Evolutionary conservation across 345 rosid species (phyloP).

Genomic region (Salix brachista): DNA sequence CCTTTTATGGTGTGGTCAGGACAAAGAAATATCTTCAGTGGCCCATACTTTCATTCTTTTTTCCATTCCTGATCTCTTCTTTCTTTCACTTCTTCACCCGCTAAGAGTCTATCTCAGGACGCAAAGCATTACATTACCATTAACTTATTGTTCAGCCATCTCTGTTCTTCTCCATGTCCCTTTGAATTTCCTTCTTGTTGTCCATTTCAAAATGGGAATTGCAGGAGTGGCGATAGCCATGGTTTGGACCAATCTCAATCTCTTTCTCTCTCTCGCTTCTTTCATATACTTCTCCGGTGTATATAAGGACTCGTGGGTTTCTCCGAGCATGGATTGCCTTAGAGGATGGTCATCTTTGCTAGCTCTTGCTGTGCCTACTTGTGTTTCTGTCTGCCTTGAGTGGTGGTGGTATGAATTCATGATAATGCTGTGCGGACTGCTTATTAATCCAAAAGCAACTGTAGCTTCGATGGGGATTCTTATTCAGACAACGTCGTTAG

Average conservation of each 20-base stretch:
- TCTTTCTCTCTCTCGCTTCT: conserved; percentile 57
- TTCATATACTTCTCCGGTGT: conserved; percentile 70
- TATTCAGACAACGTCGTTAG: conserved; percentile 81
- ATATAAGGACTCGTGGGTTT: conserved; percentile 74
- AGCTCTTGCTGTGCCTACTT: conserved; percentile 81
- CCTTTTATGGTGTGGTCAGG: conserved; percentile 84
- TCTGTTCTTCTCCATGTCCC: conserved; percentile 84
- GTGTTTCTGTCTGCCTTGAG: conserved; percentile 88
- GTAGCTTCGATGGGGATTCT: conserved; percentile 95
- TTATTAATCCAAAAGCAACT: conserved; percentile 77
- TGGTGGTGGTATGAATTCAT: conserved; percentile 99
- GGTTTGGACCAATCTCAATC: conserved; percentile 85
- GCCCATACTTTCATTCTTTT: conserved; percentile 75
- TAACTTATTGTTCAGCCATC: conserved; percentile 79
- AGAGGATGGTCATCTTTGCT: conserved; percentile 86
- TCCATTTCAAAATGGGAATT: conserved; percentile 72
- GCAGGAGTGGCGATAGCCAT: conserved; percentile 85
- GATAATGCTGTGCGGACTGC: conserved; percentile 85
- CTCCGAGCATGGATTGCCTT: conserved; percentile 67
- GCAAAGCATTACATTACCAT: conserved; percentile 80
- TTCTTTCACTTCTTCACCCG: conserved; percentile 90
- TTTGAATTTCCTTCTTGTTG: conserved; percentile 68
- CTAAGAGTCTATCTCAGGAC: conserved; percentile 80
- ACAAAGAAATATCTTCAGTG: conserved; percentile 58
- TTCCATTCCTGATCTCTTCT: conserved; percentile 83